Evolutionary conservation across 2,329 filamentous ascomycete genomes (phyloP).

Genomic region (Stachybotrys elegans): DNA sequence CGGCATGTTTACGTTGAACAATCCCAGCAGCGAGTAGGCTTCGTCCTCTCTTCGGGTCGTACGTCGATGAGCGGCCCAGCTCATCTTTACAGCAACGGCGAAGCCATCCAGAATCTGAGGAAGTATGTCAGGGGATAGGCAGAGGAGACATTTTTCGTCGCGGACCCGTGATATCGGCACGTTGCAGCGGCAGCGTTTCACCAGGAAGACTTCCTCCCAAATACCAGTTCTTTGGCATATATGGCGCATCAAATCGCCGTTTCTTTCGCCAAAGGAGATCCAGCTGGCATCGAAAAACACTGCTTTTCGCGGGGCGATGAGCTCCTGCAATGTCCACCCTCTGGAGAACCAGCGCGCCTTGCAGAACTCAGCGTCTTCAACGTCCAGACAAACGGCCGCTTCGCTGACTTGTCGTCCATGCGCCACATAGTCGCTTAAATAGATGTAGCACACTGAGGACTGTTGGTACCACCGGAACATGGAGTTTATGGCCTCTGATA

Average conservation of each 20-base stretch:
- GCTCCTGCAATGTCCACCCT: constrained; percentile 1
- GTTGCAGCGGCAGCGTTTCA: neutral
- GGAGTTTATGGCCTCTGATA: constrained; percentile 1
- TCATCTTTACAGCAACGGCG: neutral
- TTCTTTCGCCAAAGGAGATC: neutral
- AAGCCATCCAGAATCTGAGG: neutral
- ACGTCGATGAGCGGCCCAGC: neutral
- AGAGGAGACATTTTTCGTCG: neutral
- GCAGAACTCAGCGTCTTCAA: neutral
- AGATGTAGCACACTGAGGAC: neutral
- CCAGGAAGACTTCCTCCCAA: neutral
- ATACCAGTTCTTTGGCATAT: neutral
- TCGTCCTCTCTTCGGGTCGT: neutral
- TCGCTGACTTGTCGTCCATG: neutral
- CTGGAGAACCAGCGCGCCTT: constrained; percentile 1
- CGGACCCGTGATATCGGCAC: neutral
- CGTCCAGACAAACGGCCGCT: neutral
- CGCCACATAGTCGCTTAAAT: neutral
- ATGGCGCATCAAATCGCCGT: neutral
- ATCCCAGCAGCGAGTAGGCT: constrained; percentile 1
- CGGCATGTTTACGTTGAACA: neutral
- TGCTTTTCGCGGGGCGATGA: neutral
- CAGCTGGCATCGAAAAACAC: neutral
- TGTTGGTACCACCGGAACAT: neutral
- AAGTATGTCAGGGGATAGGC: neutral